A percentile compares a stretch with the other conserved stretches of the same genome.
Conservation (phyloP, 768 basidiomycete genomes). For the Tulasnella sp. region DNA sequence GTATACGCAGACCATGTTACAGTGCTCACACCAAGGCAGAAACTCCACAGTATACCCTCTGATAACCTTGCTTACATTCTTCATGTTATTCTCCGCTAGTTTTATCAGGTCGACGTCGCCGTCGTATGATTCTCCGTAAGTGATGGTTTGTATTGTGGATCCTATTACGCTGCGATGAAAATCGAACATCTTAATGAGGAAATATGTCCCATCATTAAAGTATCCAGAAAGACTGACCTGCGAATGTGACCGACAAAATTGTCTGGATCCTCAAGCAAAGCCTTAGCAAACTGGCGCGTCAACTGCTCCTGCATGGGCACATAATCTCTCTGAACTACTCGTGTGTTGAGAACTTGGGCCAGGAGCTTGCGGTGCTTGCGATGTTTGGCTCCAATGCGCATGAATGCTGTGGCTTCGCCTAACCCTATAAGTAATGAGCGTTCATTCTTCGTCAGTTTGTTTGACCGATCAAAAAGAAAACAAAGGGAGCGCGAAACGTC, state of each 20-base stretch:
- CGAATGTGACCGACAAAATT: neutral
- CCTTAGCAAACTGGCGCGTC: neutral
- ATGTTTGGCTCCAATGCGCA: neutral
- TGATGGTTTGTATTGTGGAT: neutral
- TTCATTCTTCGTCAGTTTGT: too few species aligned
- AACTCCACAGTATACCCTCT: neutral
- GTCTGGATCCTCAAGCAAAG: neutral
- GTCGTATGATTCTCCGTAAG: neutral
- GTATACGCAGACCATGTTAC: neutral
- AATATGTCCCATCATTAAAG: neutral
- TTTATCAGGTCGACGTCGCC: neutral
- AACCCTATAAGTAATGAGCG: too few species aligned
- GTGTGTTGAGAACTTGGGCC: conserved; percentile 2
- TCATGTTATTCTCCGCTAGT: neutral
- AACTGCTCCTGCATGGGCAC: neutral
- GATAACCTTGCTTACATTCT: neutral
- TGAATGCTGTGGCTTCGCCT: neutral
- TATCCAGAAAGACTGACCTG: neutral
- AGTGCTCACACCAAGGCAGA: neutral
- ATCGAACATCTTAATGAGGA: neutral
- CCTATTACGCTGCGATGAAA: neutral
- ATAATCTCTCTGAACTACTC: neutral
- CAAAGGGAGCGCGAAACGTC: too few species aligned
- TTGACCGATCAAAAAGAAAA: too few species aligned
- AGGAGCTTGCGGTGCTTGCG: neutral